These are phyloP conservation scores for Persicaria maculosa DNA, from an alignment of 148 eudicot genomes.

Conservation along the genomic window DNA sequence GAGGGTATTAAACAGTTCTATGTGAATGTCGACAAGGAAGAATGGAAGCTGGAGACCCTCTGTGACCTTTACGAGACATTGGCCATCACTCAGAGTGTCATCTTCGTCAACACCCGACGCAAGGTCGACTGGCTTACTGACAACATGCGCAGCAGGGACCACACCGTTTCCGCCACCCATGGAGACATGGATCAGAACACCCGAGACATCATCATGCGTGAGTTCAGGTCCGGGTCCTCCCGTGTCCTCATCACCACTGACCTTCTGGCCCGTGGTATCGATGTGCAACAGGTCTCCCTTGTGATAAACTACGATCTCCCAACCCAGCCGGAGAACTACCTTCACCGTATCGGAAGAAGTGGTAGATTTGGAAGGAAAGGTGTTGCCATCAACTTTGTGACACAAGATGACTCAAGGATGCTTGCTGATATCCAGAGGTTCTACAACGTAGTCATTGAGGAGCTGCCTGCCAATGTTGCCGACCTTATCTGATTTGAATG, in stretches of 20 bases:
- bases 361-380: constrained; percentile 49
- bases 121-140: constrained; percentile 51
- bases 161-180: constrained; percentile 47
- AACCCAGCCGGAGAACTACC: constrained; percentile 44
- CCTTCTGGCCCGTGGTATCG: constrained; percentile 43
- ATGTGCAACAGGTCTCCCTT: constrained; percentile 45
- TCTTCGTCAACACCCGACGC: constrained; percentile 46
- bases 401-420: constrained; percentile 36
- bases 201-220: constrained; percentile 39
- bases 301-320: constrained; percentile 48
- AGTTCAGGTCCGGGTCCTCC: constrained; percentile 39
- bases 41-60: constrained; percentile 47
- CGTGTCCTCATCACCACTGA: constrained; percentile 49
- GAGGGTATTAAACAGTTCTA: constrained; percentile 50
- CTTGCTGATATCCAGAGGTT: constrained; percentile 43
- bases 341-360: constrained; percentile 41
- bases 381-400: constrained; percentile 43
- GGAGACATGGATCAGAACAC: constrained; percentile 51
- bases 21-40: constrained; percentile 42
- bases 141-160: constrained; percentile 42
- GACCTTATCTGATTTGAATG: constrained; percentile 28
- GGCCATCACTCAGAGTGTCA: constrained; percentile 48
- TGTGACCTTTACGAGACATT: constrained; percentile 46
- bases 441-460: constrained; percentile 36
- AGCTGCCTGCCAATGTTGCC: constrained; percentile 42